These are phyloP conservation scores for Euphorbia pulcherrima DNA, from an alignment of 345 rosid genomes.

Conservation along the genomic window DNA sequence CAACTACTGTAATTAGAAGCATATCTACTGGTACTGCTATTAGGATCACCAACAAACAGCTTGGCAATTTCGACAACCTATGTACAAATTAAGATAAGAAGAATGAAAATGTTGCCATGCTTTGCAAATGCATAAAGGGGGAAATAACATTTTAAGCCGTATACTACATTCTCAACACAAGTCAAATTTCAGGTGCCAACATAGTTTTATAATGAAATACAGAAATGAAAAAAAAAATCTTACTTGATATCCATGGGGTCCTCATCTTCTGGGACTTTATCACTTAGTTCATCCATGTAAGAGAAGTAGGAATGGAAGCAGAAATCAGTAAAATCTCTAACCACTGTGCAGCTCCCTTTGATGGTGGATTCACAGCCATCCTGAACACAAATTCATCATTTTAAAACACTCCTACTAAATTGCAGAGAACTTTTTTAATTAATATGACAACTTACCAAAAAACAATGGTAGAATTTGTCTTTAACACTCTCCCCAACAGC, in stretches of 20 bases:
- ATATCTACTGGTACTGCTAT: slow-evolving; percentile 61
- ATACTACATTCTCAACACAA: background rate
- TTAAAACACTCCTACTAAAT: background rate
- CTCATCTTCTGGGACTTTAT: slow-evolving; percentile 44
- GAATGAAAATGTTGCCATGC: background rate
- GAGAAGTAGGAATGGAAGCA: slow-evolving; percentile 92
- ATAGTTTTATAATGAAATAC: background rate
- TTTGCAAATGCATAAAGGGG: background rate
- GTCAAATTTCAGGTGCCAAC: too few relatives aligned
- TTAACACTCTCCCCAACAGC: slow-evolving; percentile 56
- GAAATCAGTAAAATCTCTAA: slow-evolving; percentile 68
- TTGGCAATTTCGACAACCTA: slow-evolving; percentile 65
- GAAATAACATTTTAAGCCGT: background rate
- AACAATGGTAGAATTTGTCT: slow-evolving; percentile 71
- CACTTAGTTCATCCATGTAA: slow-evolving; percentile 77
- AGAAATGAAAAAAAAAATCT: slow-evolving; percentile 8
- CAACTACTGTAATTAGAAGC: slow-evolving; percentile 50
- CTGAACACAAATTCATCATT: slow-evolving; percentile 23
- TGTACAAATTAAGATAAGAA: background rate
- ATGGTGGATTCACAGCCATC: slow-evolving; percentile 67
- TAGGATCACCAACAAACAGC: slow-evolving; percentile 55
- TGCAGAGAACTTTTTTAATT: background rate
- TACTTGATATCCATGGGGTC: slow-evolving; percentile 61
- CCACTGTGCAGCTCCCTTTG: slow-evolving; percentile 64
- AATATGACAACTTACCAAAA: slow-evolving; percentile 38